These are phyloP conservation scores for Dictyostelium firmibasis DNA, from an alignment of 78 protist species.

Conservation along the genomic window DNA sequence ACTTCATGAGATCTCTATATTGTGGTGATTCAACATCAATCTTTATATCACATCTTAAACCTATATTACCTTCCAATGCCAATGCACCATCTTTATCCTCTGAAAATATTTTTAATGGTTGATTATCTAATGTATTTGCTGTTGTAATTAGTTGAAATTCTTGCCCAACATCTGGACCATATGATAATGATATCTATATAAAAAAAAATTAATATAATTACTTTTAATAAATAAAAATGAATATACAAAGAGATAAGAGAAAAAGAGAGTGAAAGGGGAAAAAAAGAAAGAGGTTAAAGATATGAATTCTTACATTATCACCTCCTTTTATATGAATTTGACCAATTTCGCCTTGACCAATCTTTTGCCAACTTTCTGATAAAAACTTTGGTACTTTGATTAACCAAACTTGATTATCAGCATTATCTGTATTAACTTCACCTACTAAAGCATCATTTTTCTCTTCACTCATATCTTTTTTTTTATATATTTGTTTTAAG, in stretches of 20 bases:
- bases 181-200: slow-evolving; percentile 33
- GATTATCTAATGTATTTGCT: slow-evolving; percentile 2
- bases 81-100: slow-evolving; percentile 59
- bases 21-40: slow-evolving; percentile 16
- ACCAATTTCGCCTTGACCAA: slow-evolving; percentile 33
- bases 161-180: not conserved
- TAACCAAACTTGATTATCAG: slow-evolving; percentile 63
- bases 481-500: not conserved
- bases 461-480: slow-evolving; percentile 35
- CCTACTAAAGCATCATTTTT: slow-evolving; percentile 56
- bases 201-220: not conserved
- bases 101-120: slow-evolving; percentile 68
- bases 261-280: not conserved
- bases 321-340: slow-evolving; percentile 32
- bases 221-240: not conserved
- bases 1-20: slow-evolving; percentile 1
- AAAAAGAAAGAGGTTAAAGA: not conserved
- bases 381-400: slow-evolving; percentile 60
- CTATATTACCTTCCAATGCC: slow-evolving; percentile 62
- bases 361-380: slow-evolving; percentile 35
- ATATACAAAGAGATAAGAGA: not conserved
- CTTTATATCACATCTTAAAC: slow-evolving; percentile 46
- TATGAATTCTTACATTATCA: slow-evolving; percentile 26
- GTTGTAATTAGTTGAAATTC: slow-evolving; percentile 65
- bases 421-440: slow-evolving; percentile 65